Conservation (phyloP, 2,329 filamentous ascomycete genomes). For the Apiospora rasikravindrae region DNA sequence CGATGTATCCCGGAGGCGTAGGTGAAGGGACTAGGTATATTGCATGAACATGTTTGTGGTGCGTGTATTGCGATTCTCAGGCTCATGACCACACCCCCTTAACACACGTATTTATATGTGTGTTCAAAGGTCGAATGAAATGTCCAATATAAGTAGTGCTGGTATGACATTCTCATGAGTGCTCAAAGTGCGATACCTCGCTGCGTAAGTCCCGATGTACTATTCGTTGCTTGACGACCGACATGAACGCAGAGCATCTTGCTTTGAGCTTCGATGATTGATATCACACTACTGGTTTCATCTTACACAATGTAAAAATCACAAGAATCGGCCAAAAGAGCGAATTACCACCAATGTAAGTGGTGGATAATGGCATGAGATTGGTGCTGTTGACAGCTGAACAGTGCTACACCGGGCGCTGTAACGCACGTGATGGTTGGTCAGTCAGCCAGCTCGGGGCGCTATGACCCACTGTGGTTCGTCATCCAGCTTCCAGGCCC, state of each 20-base stretch:
- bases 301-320: too few species aligned
- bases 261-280: too few species aligned
- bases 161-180: neutral
- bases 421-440: slow-evolving; percentile 14
- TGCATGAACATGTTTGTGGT: neutral
- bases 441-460: neutral
- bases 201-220: neutral
- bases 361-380: too few species aligned
- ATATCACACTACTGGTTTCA: too few species aligned
- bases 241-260: neutral
- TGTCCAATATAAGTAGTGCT: neutral
- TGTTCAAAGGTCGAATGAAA: too few species aligned
- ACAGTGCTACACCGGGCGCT: neutral
- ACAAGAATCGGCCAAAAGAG: neutral
- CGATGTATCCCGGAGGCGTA: neutral
- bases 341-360: neutral
- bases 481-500: slow-evolving; percentile 3
- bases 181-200: neutral
- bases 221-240: neutral
- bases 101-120: too few species aligned
- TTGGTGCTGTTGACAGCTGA: neutral
- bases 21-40: too few species aligned
- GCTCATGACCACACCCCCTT: neutral
- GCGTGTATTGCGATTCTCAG: neutral
- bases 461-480: neutral